Evolutionary conservation across 2,329 filamentous ascomycete genomes (phyloP), one percentile per base, ranked within the genome.

Genomic region (Colletotrichum falcatum): DNA sequence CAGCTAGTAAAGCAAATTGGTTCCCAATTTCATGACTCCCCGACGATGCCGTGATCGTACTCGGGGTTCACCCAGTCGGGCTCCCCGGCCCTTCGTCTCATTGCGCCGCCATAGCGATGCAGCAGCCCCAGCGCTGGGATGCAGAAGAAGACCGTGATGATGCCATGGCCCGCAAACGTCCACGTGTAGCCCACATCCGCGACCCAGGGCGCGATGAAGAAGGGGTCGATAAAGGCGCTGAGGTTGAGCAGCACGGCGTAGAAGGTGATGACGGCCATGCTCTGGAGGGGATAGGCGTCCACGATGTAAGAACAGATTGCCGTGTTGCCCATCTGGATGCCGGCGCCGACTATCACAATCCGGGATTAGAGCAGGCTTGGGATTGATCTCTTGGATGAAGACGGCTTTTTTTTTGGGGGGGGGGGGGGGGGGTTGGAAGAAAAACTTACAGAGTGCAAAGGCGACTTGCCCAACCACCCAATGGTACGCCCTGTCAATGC

Each of bases 381-480:
- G 51, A 26, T n/a, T 7, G 30, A 4, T 26, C 33, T 3, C 11
- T 16, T 16, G 30, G 7, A 6, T 16, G 30, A 2, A 16, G n/a
- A 7, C 12, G 2, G 11, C 12, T 16, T 5, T 33, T 33, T n/a
- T 3, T 4, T 2, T 6, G 39, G 18, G 33, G 11, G 6, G 37
- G 42, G 18, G 44, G 7, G 28, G 6, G 1, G 30, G 30, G 16
- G 12, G 28, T n/a, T n/a, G n/a, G n/a, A n/a, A n/a, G n/a, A n/a
- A 26, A 9, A n/a, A 78, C 82, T 78, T 78, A 86, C 84, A 87
- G 1, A 89, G 75, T 71, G 87, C 86, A 71, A 89, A 85, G 0
- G 85, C 86, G 4, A 88, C 77, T 70, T 89, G 86, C 1, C 86
- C 87, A 0, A 88, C 83, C 44, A 88, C 86, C 86, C 86, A 89